A percentile compares a stretch with the other conserved stretches of the same genome.
phyloP scores from a whole-genome alignment of 192 early-diverging fungal genomes.

The Podila clonocystis region DNA sequence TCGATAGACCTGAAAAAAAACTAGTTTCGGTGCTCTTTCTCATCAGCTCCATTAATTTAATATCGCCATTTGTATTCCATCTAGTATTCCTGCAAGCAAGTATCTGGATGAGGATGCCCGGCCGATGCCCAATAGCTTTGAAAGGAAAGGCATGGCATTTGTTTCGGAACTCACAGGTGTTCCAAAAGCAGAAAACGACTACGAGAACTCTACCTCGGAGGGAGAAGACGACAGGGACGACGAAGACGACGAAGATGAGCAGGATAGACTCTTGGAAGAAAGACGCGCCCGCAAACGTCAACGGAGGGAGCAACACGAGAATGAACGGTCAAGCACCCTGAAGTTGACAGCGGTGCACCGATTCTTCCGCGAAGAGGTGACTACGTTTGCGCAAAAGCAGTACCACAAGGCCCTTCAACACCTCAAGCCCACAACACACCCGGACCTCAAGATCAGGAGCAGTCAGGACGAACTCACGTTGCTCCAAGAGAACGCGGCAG shows the following conservation, averaged over 20 bases:
- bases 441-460: neutral
- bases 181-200: conserved; percentile 11
- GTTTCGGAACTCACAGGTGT: conserved; percentile 39
- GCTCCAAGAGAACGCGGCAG: conserved; percentile 15
- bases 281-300: conserved; percentile 7
- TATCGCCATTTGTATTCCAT: neutral
- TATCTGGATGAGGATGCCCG: neutral
- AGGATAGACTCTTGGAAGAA: neutral
- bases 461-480: conserved; percentile 20
- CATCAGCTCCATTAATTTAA: neutral
- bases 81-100: conserved; percentile 16
- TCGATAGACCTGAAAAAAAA: neutral
- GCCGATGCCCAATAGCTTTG: neutral
- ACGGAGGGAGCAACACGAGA: conserved; percentile 5
- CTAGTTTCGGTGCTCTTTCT: neutral
- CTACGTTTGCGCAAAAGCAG: conserved; percentile 13
- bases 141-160: conserved; percentile 21
- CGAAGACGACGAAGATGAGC: neutral
- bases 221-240: too few relatives aligned
- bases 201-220: neutral
- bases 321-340: conserved; percentile 10
- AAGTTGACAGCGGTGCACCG: conserved; percentile 14
- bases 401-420: conserved; percentile 9
- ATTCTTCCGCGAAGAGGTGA: conserved; percentile 17
- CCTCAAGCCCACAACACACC: neutral